Evolutionary conservation across 495 filamentous ascomycete genomes (phyloP), one percentile per base, ranked within the genome.

Genomic region (Penicillium bovifimosum): DNA sequence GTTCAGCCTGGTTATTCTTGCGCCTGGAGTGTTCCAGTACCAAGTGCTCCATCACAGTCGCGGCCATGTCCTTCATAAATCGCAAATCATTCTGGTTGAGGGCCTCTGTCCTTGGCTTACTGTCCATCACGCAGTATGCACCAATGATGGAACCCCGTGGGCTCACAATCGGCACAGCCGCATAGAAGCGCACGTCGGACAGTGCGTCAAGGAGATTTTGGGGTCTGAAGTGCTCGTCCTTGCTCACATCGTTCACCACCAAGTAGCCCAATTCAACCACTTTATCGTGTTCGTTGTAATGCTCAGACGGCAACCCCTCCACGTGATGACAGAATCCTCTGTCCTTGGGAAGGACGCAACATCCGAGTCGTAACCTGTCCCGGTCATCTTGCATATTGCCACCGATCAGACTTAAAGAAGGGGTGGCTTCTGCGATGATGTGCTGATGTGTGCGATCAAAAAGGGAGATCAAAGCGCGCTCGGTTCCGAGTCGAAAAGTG

Each of bases 361-460:
- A 68, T 13, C 76, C 75, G 10, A 80, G 53, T 41, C 61, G 62
- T 11, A 80, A 52, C 2, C 52, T 41, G 27, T 75, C 73, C 2
- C 53, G 54, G 5, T 67, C 57, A 35, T 64, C 58, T 27, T 49
- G 38, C 9, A 50, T 55, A 16, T 63, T 46, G 18, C 63, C 60
- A 24, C 59, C 52, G 24, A 50, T 36, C n/a, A 80, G 63, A 9
- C 77, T 76, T 5, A 80, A 42, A 0, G 73, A 72, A 26, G 67
- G 72, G 4, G 81, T 82, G 1, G 43, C 80, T 53, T 87, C 84
- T n/a, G 83, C 79, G 8, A 86, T 64, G 24, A 86, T 68, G 48
- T 83, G 77, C 54, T 83, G 78, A 27, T 73, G 60, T 10, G 73
- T 71, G 16, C 67, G 65, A 58, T 80, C 82, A 50, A 84, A 79